Evolutionary conservation across 1,284 basidiomycete species (phyloP), one percentile per base, ranked within the genome.

Genomic region (Omphalotus olearius): DNA sequence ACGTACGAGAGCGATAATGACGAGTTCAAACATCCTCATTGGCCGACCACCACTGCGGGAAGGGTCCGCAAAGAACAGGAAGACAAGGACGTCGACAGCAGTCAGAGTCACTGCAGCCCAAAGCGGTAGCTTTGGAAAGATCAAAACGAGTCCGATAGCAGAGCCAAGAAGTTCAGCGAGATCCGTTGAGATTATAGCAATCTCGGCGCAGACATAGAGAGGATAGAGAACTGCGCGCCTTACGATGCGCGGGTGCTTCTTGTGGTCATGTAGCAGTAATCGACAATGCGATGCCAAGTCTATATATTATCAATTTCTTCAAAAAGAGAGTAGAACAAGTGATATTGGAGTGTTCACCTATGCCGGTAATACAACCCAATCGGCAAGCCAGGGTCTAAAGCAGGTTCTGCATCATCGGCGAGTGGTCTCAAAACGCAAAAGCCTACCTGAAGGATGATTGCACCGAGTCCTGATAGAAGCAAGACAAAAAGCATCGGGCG

Each of bases 71-170:
- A 78, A 60, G 14, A 71, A 65, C 17, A 80, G 72, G 37, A 86
- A 72, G 54, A 91, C 61, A 51, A 91, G 70, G 14, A 89, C 85
- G 60, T 91, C 91, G 23, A 76, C 72, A 0, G 86, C 85, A 13
- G 91, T 94, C 52, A 93, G 68, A 23, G 92, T 70, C 4, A 93
- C 87, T 43, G 84, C 84, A 1, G 74, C 82, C 73, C 80, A 91
- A 10, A 91, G 71, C 1, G 87, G 88, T 7, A 93, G 69, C 26
- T 66, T 70, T 0, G 91, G 91, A 60, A 93, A 85, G 39, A 93
- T 42, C 16, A 93, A 71, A 59, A 83, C 83, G 50, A 93, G 72
- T 4, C 66, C 71, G 39, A 73, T 73, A 16, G 70, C 70, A 38
- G 67, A 69, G 6, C 91, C 91, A 1, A 93, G 72, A 16, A 94